Evolutionary conservation across 2,329 filamentous ascomycete genomes (phyloP), one percentile per base, ranked within the genome.

Genomic region (Fusarium veterinarium): DNA sequence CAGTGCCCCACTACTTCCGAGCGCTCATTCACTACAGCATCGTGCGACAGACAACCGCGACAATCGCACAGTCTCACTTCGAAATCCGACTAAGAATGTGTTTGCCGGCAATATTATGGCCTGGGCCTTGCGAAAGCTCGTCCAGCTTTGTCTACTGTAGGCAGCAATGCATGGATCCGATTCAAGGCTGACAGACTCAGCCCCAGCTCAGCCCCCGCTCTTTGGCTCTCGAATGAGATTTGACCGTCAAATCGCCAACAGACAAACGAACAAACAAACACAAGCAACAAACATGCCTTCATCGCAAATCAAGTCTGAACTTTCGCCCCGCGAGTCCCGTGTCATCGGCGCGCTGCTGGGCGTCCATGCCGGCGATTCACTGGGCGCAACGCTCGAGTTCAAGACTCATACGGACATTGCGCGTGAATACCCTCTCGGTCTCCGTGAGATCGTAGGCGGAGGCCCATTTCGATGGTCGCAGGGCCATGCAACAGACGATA

Each of bases 401-500:
- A 35, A 60, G 13, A 53, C 79, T 17, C 84, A 83, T 77, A 51
- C 67, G 1, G 19, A 59, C 8, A 83, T 86, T 55, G 72, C 74
- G 20, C n/a, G 48, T 3, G 11, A 61, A 2, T 79, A 83, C 62
- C 84, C 85, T n/a, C 52, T 73, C 2, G 83, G 82, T 20, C 69
- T 84, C 6, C 81, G 81, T 44, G 79, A 82, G 14, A 85, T 87
- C 38, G 72, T 84, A 23, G 85, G 85, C 53, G 85, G 85, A 52
- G 85, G 85, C 1, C 65, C 74, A 4, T 86, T 86, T 63, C 16
- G 46, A 25, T 86, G 85, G 84, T 62, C 80, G 0, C 67, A 81
- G 1, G 85, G 85, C 12, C 80, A 83, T 64, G 84, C 84, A 20
- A 86, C 85, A 31, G 84, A 86, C 72, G 84, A 86, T 72, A 86